phyloP scores from a whole-genome alignment of 2,329 filamentous ascomycete species.

The Daldinia eschscholtzii region DNA sequence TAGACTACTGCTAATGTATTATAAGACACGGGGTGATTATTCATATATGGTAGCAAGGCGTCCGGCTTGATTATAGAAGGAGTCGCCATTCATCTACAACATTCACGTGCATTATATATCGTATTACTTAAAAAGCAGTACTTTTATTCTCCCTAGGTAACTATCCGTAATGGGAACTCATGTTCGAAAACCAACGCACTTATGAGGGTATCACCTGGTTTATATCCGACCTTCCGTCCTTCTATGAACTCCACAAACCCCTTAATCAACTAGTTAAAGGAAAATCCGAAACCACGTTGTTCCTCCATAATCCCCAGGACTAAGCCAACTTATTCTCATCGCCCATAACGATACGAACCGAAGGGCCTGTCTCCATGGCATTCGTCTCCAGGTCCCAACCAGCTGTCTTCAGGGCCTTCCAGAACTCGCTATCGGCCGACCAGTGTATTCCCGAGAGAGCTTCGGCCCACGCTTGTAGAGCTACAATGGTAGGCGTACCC shows the following conservation, averaged over 20 bases:
- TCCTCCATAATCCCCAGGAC: background rate
- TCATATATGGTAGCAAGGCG: slow-evolving; percentile 32
- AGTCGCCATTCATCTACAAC: slow-evolving; percentile 32
- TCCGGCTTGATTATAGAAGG: slow-evolving; percentile 30
- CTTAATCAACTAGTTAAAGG: slow-evolving; percentile 7
- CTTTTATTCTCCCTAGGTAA: background rate
- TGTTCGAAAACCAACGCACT: slow-evolving; percentile 24
- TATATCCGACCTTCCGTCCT: slow-evolving; percentile 8
- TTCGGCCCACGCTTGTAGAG: slow-evolving; percentile 56
- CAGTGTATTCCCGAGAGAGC: slow-evolving; percentile 52
- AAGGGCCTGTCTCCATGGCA: slow-evolving; percentile 75
- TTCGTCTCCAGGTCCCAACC: slow-evolving; percentile 77
- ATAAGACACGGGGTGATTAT: slow-evolving; percentile 12
- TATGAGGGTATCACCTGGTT: slow-evolving; percentile 34
- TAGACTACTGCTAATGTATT: slow-evolving; percentile 30
- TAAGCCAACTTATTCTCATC: slow-evolving; percentile 32
- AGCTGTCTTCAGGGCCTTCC: slow-evolving; percentile 56
- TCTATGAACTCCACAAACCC: slow-evolving; percentile 14
- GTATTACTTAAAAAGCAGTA: slow-evolving; percentile 12
- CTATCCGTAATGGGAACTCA: background rate
- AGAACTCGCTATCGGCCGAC: slow-evolving; percentile 58
- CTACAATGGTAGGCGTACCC: slow-evolving; percentile 57
- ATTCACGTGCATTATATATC: background rate
- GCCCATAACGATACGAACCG: slow-evolving; percentile 56
- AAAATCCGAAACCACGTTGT: background rate